Evolutionary conservation across 1,284 basidiomycete genomes (phyloP), one percentile per base, ranked within the genome.

Genomic region (Microbotryomycetes sp.): DNA sequence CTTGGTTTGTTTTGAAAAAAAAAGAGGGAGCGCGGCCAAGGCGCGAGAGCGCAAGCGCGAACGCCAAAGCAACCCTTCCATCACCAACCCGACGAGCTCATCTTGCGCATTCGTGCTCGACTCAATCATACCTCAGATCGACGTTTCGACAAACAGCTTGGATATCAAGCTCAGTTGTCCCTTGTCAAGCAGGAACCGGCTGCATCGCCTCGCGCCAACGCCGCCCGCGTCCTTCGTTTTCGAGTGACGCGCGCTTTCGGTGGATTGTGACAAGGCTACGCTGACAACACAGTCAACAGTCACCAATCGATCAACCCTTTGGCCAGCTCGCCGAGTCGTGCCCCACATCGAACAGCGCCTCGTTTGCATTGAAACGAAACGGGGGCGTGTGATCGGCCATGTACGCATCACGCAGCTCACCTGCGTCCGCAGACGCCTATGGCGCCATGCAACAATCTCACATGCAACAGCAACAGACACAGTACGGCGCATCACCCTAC

Each of bases 401-500:
- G 36, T 42, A 42, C 36, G 36, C 36, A 9, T 42, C 36, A 19
- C 36, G 36, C 36, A 42, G 36, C 36, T 42, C 36, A 19, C 36
- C 36, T 9, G 9, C 36, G 19, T 19, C 36, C 36, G 36, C 36
- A 9, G 36, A 42, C 36, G 36, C 36, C 36, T 42, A 42, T 19
- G 36, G 12, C 19, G 36, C 12, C 36, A 19, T 42, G 36, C 36
- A 42, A 19, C 36, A 42, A 42, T 19, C 36, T n/a, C n/a, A n/a
- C n/a, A n/a, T n/a, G n/a, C n/a, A n/a, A n/a, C n/a, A n/a, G n/a
- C n/a, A n/a, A n/a, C n/a, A n/a, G n/a, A n/a, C n/a, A n/a, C n/a
- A 56, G 26, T 25, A 47, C 4, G 26, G 15, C 32, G 1, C 59
- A 12, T 46, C 42, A 14, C 59, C 49, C 5, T 56, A 61, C 54